Conservation (phyloP, 2,329 filamentous ascomycete species). For the Cercospora citrullina region DNA sequence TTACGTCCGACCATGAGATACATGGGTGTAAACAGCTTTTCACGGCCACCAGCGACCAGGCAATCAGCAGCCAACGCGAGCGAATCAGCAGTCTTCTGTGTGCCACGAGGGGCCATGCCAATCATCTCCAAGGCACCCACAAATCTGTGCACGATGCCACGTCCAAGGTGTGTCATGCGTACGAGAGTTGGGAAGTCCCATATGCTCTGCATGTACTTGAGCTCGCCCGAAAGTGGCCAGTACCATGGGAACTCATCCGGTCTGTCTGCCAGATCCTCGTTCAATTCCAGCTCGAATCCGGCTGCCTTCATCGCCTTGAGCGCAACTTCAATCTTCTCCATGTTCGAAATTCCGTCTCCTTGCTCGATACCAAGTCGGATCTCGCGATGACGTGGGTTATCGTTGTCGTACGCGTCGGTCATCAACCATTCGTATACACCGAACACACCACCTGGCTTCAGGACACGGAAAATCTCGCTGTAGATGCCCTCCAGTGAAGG, state of each 20-base stretch:
- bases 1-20: slow-evolving; percentile 95
- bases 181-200: slow-evolving; percentile 80
- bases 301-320: slow-evolving; percentile 80
- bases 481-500: slow-evolving; percentile 90
- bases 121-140: slow-evolving; percentile 76
- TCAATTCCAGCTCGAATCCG: slow-evolving; percentile 78
- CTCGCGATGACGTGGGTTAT: slow-evolving; percentile 79
- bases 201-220: slow-evolving; percentile 75
- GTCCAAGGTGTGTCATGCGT: slow-evolving; percentile 85
- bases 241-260: slow-evolving; percentile 84
- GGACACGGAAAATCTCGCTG: slow-evolving; percentile 86
- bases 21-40: slow-evolving; percentile 97
- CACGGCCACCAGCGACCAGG: slow-evolving; percentile 79
- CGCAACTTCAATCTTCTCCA: slow-evolving; percentile 84
- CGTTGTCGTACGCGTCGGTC: slow-evolving; percentile 92
- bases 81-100: slow-evolving; percentile 90
- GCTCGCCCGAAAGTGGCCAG: slow-evolving; percentile 83
- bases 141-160: slow-evolving; percentile 72
- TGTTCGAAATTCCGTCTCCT: slow-evolving; percentile 95
- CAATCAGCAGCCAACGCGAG: slow-evolving; percentile 79
- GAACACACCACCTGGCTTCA: slow-evolving; percentile 94
- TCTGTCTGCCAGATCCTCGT: slow-evolving; percentile 83
- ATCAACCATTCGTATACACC: slow-evolving; percentile 99
- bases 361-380: slow-evolving; percentile 94
- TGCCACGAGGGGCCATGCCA: slow-evolving; percentile 76